Percentiles rank a stretch among this genome's conserved stretches.
Conservation (phyloP, 2,329 filamentous ascomycete species). For the Penicillium sclerotiorum region DNA sequence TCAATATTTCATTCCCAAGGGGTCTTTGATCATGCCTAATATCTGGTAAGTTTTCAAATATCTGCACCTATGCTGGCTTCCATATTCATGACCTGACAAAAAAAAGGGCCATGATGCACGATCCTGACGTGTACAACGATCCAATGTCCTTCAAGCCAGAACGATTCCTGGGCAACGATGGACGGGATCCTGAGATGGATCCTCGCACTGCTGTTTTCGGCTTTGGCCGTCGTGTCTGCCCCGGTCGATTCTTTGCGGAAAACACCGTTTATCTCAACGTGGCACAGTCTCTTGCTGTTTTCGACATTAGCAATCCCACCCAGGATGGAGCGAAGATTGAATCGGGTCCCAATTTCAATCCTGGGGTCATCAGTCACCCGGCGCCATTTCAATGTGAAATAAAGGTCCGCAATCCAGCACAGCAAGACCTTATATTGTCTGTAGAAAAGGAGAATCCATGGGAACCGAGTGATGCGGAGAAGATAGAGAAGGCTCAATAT, state of each 20-base stretch:
- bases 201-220: constrained; percentile 37
- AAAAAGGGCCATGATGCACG: constrained; percentile 39
- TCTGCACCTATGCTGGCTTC: background rate
- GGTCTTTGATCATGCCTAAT: constrained; percentile 29
- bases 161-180: constrained; percentile 39
- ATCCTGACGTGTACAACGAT: constrained; percentile 39
- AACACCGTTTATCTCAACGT: constrained; percentile 44
- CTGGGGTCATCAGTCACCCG: constrained; percentile 39
- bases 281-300: constrained; percentile 51
- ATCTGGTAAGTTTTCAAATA: constrained; percentile 43
- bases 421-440: constrained; percentile 3
- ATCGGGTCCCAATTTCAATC: constrained; percentile 37
- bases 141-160: constrained; percentile 48
- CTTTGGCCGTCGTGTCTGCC: constrained; percentile 48
- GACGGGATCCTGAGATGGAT: constrained; percentile 39
- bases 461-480: constrained; percentile 2
- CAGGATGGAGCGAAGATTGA: constrained; percentile 43
- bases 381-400: constrained; percentile 10
- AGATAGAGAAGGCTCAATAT: too few species aligned
- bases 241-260: constrained; percentile 47
- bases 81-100: constrained; percentile 18
- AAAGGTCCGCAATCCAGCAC: background rate
- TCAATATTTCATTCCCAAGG: constrained; percentile 38
- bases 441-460: constrained; percentile 5
- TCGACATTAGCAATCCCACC: constrained; percentile 44